Evolutionary conservation across 805 yeast genomes (phyloP), one percentile per base, ranked within the genome.

Genomic region (Candida saitoana): DNA sequence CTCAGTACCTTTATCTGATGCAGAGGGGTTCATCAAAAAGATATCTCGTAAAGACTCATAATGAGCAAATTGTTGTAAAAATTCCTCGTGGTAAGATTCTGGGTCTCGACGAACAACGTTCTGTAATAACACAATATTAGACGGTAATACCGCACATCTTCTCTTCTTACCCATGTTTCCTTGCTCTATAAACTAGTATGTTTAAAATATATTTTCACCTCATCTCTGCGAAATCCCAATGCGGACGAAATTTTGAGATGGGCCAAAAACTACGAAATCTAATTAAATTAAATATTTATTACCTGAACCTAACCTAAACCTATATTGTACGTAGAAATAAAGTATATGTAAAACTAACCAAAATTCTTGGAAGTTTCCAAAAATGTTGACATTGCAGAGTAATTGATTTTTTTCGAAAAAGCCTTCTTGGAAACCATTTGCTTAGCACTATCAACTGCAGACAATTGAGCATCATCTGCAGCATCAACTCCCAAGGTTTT

Each of bases 41-140:
- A 93, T 85, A 55, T 91, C 98, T 62, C 96, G 73, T 44, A 89
- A 67, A 2, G 98, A 86, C 59, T 84, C 89, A 63, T 93, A 93
- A 62, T 93, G 98, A 40, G 93, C 79, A 59, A 84, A 88, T 60
- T 93, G 99, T 54, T 89, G 93, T 31, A 84, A 62, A 62, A 93
- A 93, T 63, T 93, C 99, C 63, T 93, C 99, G 45, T 80, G 80
- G 60, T 93, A 93, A 0, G 98, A 90, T 52, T 78, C 85, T 2
- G 99, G 97, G 61, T 93, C 99, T 54, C 97, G 76, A 52, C 90
- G 84, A 7, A 93, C 95, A 49, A 93, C 73, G 62, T 93, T 93
- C 67, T 93, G 99, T 46, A 93, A 67, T 48, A 91, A 69, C 30
- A 95, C 90, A 58, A 93, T 85, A 64, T 93, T 93, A 15, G 89